Percentiles rank a stretch among this genome's conserved stretches.
Conservation (phyloP, 768 basidiomycete genomes). For the Tylopilus cervinicoccineus region DNA sequence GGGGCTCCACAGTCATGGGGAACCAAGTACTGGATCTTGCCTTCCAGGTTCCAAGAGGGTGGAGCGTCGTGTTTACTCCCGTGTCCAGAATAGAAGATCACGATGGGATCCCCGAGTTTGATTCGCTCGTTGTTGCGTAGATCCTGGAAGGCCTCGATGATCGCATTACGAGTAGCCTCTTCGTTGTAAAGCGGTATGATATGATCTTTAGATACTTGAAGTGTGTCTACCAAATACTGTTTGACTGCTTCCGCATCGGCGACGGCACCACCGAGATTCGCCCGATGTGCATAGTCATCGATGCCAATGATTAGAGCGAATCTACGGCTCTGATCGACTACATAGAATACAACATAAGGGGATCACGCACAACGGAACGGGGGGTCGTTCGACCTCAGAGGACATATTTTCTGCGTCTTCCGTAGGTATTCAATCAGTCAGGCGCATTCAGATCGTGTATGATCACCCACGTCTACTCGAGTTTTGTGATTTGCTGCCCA, state of each 20-base stretch:
- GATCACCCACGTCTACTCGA: neutral
- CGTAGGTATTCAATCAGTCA: neutral
- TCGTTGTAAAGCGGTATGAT: constrained; percentile 37
- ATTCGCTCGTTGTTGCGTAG: constrained; percentile 29
- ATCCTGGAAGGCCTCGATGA: constrained; percentile 23
- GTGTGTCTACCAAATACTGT: constrained; percentile 26
- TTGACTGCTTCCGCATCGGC: constrained; percentile 33
- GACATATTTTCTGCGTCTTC: neutral
- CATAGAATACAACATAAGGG: neutral
- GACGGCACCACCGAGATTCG: constrained; percentile 31
- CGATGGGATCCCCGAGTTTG: constrained; percentile 30
- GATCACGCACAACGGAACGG: neutral
- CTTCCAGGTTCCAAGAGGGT: constrained; percentile 17
- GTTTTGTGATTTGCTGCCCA: neutral
- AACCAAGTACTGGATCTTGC: constrained; percentile 28
- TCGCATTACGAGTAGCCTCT: constrained; percentile 34
- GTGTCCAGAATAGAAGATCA: constrained; percentile 46
- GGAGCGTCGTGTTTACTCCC: constrained; percentile 34
- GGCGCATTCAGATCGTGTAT: neutral
- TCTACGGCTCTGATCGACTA: neutral
- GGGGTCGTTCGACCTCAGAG: neutral
- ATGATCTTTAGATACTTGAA: constrained; percentile 30
- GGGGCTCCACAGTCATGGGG: constrained; percentile 24
- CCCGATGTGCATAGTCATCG: constrained; percentile 31
- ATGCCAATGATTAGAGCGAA: constrained; percentile 45